These are phyloP conservation scores for Paramecium octaurelia DNA, from an alignment of 73 alveolate species.

Conservation along the genomic window DNA sequence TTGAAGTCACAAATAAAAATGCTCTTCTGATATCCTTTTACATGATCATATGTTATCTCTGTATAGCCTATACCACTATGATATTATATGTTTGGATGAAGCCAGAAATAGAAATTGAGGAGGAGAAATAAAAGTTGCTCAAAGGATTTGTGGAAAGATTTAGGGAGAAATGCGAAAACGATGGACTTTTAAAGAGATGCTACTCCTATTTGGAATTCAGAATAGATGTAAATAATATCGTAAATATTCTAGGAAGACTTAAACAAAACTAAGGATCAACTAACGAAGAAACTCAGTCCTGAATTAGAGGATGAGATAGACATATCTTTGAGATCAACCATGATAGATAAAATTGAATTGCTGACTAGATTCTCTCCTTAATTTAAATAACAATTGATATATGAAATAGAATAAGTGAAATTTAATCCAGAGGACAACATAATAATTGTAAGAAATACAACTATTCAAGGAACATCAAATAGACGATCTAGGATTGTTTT, in stretches of 20 bases:
- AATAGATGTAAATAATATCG: background rate
- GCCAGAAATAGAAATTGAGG: background rate
- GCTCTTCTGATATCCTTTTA: background rate
- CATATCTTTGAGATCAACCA: background rate
- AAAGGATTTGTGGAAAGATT: slow-evolving; percentile 7
- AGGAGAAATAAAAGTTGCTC: background rate
- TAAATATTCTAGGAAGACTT: slow-evolving; percentile 3
- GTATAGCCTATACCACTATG: background rate
- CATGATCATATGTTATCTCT: background rate
- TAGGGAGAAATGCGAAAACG: background rate
- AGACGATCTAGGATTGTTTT: slow-evolving; percentile 22
- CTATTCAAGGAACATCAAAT: background rate
- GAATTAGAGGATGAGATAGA: slow-evolving; percentile 16
- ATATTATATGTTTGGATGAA: background rate
- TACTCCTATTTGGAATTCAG: slow-evolving; percentile 1
- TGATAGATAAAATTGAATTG: slow-evolving; percentile 3
- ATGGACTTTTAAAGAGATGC: background rate
- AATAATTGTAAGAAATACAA: background rate
- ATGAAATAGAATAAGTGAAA: background rate
- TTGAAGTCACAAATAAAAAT: background rate
- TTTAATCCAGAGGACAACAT: slow-evolving; percentile 41
- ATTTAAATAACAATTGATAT: background rate
- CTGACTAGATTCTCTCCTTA: background rate
- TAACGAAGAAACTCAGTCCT: background rate
- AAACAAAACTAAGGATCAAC: background rate